A percentile compares a stretch with the other conserved stretches of the same genome.
Evolutionary conservation across 73 alveolate genomes (phyloP).

Genomic region (Tetrahymena malaccensis): DNA sequence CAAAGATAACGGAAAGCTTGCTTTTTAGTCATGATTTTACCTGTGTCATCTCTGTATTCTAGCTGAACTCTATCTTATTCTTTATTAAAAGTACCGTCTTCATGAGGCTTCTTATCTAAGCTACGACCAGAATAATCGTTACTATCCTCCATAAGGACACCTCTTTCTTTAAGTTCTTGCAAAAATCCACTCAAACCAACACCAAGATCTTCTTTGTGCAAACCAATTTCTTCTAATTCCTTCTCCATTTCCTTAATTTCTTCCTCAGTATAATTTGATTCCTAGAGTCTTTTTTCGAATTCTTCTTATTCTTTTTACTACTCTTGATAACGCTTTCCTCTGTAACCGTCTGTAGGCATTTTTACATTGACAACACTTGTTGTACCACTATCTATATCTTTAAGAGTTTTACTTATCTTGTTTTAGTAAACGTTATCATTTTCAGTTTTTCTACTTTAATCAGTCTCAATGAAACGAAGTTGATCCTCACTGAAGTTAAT

Average conservation of each 20-base stretch:
- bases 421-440: background rate
- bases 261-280: background rate
- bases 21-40: conserved; percentile 36
- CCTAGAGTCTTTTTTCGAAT: background rate
- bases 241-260: background rate
- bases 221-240: background rate
- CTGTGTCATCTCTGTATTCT: conserved; percentile 34
- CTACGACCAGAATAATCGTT: conserved; percentile 22
- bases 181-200: conserved; percentile 11
- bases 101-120: conserved; percentile 3
- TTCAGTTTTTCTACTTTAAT: background rate
- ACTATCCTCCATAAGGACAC: conserved; percentile 7
- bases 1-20: conserved; percentile 37
- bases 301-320: background rate
- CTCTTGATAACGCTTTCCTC: background rate
- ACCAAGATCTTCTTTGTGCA: conserved; percentile 11
- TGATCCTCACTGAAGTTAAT: background rate
- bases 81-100: background rate
- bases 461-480: background rate
- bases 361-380: conserved; percentile 17
- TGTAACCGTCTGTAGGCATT: conserved; percentile 27
- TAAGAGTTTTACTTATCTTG: background rate
- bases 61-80: conserved; percentile 8
- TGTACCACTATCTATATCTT: conserved; percentile 21
- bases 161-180: conserved; percentile 16